Evolutionary conservation across 164 flowering plant genomes (phyloP).

Genomic region (Protea cynaroides): DNA sequence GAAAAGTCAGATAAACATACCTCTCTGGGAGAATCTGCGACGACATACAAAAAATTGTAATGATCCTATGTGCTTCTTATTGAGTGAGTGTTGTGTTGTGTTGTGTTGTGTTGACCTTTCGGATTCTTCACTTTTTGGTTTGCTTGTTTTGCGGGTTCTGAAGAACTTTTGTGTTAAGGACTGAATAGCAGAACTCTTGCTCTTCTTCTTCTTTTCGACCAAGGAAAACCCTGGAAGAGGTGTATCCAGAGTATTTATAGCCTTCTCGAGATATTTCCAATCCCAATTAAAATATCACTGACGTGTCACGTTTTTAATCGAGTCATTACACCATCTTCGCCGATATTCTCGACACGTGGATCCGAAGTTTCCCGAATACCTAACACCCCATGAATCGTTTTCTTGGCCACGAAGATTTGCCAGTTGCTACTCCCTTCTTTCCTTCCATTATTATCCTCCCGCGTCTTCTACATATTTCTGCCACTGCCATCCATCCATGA

Average conservation of each 20-base stretch:
- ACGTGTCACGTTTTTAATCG: background rate
- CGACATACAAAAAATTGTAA: background rate
- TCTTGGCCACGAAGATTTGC: conserved; percentile 1
- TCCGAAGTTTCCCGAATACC: background rate
- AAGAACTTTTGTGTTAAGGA: too few species aligned
- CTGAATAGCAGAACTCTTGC: too few species aligned
- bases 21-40: background rate
- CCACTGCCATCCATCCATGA: too few species aligned
- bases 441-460: too few species aligned
- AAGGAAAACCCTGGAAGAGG: background rate
- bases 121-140: too few species aligned
- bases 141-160: too few species aligned
- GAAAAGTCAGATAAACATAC: background rate
- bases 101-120: too few species aligned
- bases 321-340: background rate
- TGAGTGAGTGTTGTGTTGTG: too few species aligned
- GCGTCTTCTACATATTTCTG: too few species aligned
- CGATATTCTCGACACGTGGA: background rate
- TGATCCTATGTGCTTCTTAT: too few species aligned
- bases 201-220: background rate
- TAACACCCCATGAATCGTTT: background rate
- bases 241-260: background rate
- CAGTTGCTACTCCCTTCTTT: background rate
- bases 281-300: background rate
- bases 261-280: background rate